phyloP scores from a whole-genome alignment of 1,139 yeast species.

The Kodamaea sp. region DNA sequence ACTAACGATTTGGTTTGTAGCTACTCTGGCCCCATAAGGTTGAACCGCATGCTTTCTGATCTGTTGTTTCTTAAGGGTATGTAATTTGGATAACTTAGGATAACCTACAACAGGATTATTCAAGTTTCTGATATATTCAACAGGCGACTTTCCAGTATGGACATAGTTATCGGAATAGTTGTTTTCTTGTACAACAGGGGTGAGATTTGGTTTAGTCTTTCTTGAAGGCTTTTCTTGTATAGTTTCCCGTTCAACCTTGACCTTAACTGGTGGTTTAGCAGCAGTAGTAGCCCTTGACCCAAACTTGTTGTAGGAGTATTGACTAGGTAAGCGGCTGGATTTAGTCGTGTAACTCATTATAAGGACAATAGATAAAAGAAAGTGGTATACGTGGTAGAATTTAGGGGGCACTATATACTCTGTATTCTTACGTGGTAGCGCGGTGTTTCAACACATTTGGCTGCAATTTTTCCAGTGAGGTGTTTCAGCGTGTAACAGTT shows the following conservation, averaged over 20 bases:
- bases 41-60: conserved; percentile 48
- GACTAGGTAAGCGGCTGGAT: conserved; percentile 1
- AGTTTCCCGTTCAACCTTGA: background rate
- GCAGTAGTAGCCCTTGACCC: conserved; percentile 8
- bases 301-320: conserved; percentile 14
- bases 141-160: conserved; percentile 61
- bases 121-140: conserved; percentile 62
- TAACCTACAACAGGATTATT: conserved; percentile 75
- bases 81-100: conserved; percentile 73
- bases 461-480: conserved; percentile 10
- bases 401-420: background rate
- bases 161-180: conserved; percentile 74
- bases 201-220: background rate
- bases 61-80: conserved; percentile 60
- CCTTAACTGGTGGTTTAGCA: background rate
- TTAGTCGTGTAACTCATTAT: background rate
- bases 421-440: conserved; percentile 6
- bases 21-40: conserved; percentile 66
- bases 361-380: too few species aligned
- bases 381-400: background rate
- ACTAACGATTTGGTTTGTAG: conserved; percentile 53
- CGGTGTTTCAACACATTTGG: conserved; percentile 4
- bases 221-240: background rate
- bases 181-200: conserved; percentile 27
- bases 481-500: too few species aligned